A percentile compares a stretch with the other conserved stretches of the same genome.
Evolutionary conservation across 73 alveolate species (phyloP).

Genomic region (Stentor roeselii): DNA sequence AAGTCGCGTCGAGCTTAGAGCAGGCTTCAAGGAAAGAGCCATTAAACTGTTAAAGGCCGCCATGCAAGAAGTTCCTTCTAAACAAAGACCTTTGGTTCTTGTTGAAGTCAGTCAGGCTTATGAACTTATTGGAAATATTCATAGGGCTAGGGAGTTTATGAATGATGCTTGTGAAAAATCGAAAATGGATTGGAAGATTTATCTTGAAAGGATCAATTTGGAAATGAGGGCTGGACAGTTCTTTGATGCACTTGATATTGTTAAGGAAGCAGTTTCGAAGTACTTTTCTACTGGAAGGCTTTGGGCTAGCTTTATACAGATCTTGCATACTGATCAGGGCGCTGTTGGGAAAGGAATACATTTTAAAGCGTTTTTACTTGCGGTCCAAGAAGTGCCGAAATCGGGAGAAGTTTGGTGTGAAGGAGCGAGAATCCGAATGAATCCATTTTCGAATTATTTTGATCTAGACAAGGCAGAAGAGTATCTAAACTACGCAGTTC

Average conservation of each 20-base stretch:
- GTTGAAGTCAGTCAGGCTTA: conserved; percentile 58
- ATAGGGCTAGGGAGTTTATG: conserved; percentile 35
- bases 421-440: conserved; percentile 63
- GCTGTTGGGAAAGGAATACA: conserved; percentile 31
- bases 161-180: conserved; percentile 16
- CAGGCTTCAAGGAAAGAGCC: conserved; percentile 39
- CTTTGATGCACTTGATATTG: conserved; percentile 42
- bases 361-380: conserved; percentile 36
- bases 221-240: conserved; percentile 53
- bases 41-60: conserved; percentile 44
- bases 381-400: conserved; percentile 60
- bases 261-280: conserved; percentile 41
- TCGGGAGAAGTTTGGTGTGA: conserved; percentile 83
- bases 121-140: conserved; percentile 42
- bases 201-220: conserved; percentile 55
- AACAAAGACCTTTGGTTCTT: conserved; percentile 51
- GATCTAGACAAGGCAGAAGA: conserved; percentile 51
- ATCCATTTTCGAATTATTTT: conserved; percentile 42
- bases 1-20: conserved; percentile 43
- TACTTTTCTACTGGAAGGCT: conserved; percentile 65
- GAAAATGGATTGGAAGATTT: background rate
- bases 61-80: conserved; percentile 46
- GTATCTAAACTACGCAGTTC: conserved; percentile 61
- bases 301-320: conserved; percentile 64
- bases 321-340: conserved; percentile 44